A percentile compares a stretch with the other conserved stretches of the same genome.
Conservation (phyloP, 2,329 filamentous ascomycete genomes). For the Fonsecaea multimorphosa region DNA sequence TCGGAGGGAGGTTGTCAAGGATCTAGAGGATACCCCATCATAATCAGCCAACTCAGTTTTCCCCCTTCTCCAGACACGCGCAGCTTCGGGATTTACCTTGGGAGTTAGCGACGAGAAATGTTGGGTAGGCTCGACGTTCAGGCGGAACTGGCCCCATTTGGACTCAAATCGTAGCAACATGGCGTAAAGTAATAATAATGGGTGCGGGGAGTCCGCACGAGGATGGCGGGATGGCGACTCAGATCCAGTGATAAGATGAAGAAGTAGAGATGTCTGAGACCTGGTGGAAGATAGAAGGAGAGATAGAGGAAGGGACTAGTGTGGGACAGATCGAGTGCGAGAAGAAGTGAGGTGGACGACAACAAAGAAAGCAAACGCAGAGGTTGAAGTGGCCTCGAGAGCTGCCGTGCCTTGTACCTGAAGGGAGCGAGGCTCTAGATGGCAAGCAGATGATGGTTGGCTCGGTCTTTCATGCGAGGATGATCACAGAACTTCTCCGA, state of each 20-base stretch:
- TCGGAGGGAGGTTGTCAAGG: slow-evolving; percentile 64
- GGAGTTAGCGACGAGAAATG: slow-evolving; percentile 68
- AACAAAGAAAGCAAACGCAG: slow-evolving; percentile 12
- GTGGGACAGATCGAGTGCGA: not conserved
- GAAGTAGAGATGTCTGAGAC: not conserved
- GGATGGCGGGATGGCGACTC: slow-evolving; percentile 1
- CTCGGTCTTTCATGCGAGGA: slow-evolving; percentile 1
- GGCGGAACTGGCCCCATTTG: slow-evolving; percentile 88
- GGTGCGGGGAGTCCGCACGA: not conserved
- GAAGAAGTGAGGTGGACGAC: not conserved
- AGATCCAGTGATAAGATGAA: not conserved
- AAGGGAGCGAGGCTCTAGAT: slow-evolving; percentile 7
- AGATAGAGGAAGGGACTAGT: not conserved
- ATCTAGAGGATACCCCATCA: slow-evolving; percentile 50
- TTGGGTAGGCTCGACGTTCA: slow-evolving; percentile 75
- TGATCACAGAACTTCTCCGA: slow-evolving; percentile 4
- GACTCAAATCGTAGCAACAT: slow-evolving; percentile 90
- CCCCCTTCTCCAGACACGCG: too few relatives aligned
- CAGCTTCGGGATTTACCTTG: slow-evolving; percentile 44
- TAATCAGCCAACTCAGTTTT: not conserved
- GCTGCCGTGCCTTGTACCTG: not conserved
- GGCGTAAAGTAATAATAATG: not conserved
- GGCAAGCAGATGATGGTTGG: slow-evolving; percentile 1
- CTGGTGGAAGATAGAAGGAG: not conserved
- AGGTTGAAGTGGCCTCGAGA: not conserved